A percentile compares a stretch with the other conserved stretches of the same genome.
Evolutionary conservation across 352 stramenopile genomes (phyloP).

Genomic region (Phytophthora cryptogea): DNA sequence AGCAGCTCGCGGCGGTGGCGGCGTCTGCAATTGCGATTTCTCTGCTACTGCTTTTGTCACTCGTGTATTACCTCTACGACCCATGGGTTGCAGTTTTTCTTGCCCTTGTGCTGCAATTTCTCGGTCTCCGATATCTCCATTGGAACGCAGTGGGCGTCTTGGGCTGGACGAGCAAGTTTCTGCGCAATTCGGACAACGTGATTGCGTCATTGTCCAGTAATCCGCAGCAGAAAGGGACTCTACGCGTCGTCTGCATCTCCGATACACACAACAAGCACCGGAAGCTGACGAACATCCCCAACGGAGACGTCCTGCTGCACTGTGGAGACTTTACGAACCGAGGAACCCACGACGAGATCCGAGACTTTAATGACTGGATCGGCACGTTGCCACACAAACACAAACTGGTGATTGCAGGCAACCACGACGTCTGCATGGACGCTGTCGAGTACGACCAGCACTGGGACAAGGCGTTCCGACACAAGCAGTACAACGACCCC

Average conservation of each 20-base stretch:
- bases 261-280: slow-evolving; percentile 82
- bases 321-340: slow-evolving; percentile 91
- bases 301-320: slow-evolving; percentile 89
- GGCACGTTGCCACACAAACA: slow-evolving; percentile 68
- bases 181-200: slow-evolving; percentile 42
- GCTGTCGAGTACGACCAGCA: slow-evolving; percentile 63
- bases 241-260: slow-evolving; percentile 82
- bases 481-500: slow-evolving; percentile 72
- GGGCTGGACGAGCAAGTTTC: slow-evolving; percentile 49
- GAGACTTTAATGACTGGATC: slow-evolving; percentile 82
- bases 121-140: slow-evolving; percentile 56
- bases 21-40: slow-evolving; percentile 15
- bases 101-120: slow-evolving; percentile 22
- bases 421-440: slow-evolving; percentile 85
- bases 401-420: slow-evolving; percentile 84
- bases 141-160: slow-evolving; percentile 66
- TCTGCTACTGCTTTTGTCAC: slow-evolving; percentile 5
- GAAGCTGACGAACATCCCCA: slow-evolving; percentile 56
- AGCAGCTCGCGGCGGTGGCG: slow-evolving; percentile 28
- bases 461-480: slow-evolving; percentile 64
- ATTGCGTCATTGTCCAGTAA: slow-evolving; percentile 37
- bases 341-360: slow-evolving; percentile 69
- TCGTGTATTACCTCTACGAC: slow-evolving; percentile 38
- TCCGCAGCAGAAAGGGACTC: slow-evolving; percentile 52
- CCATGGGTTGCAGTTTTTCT: slow-evolving; percentile 16